These are phyloP conservation scores for Tilletia setariae DNA, from an alignment of 1,284 basidiomycete species.

Conservation along the genomic window DNA sequence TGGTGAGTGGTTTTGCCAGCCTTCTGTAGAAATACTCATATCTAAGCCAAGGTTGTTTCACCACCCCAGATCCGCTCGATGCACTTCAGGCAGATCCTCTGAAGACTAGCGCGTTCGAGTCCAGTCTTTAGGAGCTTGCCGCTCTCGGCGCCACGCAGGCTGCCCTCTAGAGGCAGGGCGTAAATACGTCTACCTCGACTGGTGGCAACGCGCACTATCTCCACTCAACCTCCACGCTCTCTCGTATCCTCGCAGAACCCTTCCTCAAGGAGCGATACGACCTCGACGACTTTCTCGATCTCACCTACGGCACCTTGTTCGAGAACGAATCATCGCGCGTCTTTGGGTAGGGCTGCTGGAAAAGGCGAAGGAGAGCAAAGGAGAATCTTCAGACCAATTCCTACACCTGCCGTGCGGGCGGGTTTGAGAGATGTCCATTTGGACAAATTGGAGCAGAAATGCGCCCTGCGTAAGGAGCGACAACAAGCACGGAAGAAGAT, in stretches of 20 bases:
- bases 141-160: slow-evolving; percentile 65
- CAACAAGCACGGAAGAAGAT: background rate
- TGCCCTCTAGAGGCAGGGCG: too few relatives aligned
- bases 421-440: background rate
- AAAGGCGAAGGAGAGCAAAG: background rate
- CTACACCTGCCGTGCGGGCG: background rate
- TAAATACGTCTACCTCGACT: too few relatives aligned
- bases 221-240: too few relatives aligned
- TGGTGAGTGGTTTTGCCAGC: background rate
- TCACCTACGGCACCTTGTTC: too few relatives aligned
- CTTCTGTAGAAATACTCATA: too few relatives aligned
- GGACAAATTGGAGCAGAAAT: background rate
- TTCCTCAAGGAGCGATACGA: too few relatives aligned
- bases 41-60: too few relatives aligned
- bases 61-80: slow-evolving; percentile 66
- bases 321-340: slow-evolving; percentile 68
- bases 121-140: slow-evolving; percentile 86
- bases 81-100: slow-evolving; percentile 69
- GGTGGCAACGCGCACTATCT: too few relatives aligned
- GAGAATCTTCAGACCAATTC: background rate
- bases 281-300: too few relatives aligned
- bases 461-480: background rate
- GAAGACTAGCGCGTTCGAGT: slow-evolving; percentile 73
- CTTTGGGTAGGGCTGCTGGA: slow-evolving; percentile 56
- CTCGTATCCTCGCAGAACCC: too few relatives aligned